phyloP scores from a whole-genome alignment of 805 yeast genomes.

The Yarrowia keelungensis region DNA sequence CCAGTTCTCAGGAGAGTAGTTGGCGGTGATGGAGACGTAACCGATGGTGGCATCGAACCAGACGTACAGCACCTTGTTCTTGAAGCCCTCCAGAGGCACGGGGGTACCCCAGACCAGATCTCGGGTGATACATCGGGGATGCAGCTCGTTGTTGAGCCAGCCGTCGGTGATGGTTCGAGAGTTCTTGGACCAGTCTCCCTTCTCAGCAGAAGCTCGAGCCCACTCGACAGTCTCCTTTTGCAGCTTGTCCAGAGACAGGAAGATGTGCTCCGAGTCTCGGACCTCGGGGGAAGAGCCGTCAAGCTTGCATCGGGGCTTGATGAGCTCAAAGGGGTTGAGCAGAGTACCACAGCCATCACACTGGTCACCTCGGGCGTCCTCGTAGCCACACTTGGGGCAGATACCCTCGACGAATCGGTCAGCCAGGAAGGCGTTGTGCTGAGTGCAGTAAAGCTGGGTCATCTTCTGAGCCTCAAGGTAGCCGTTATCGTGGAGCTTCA shows the following conservation, averaged over 20 bases:
- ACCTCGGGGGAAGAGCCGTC: conserved; percentile 84
- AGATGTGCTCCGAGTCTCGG: conserved; percentile 83
- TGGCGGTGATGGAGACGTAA: conserved; percentile 93
- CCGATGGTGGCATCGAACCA: conserved; percentile 99
- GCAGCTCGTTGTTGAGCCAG: conserved; percentile 93
- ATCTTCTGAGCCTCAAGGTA: conserved; percentile 84
- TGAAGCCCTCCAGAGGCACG: conserved; percentile 86
- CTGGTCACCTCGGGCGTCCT: conserved; percentile 99
- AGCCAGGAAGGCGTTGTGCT: conserved; percentile 89
- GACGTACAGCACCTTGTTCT: conserved; percentile 91
- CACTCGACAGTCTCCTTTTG: conserved; percentile 77
- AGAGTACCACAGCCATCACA: conserved; percentile 95
- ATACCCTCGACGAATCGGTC: conserved; percentile 97
- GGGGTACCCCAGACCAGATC: conserved; percentile 99
- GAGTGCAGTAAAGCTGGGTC: conserved; percentile 90
- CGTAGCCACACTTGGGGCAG: conserved; percentile 93
- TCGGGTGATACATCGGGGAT: conserved; percentile 95
- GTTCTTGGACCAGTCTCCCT: conserved; percentile 92
- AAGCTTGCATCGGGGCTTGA: conserved; percentile 93
- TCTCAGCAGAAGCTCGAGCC: conserved; percentile 68
- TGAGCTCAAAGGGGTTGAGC: conserved; percentile 89
- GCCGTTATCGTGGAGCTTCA: conserved; percentile 75
- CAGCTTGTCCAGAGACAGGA: conserved; percentile 80
- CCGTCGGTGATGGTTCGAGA: conserved; percentile 85
- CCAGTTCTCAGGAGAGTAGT: conserved; percentile 78